A percentile compares a stretch with the other conserved stretches of the same genome.
These are phyloP conservation scores for Talaromyces nanjingensis DNA, from an alignment of 495 filamentous ascomycete genomes.

Conservation along the genomic window DNA sequence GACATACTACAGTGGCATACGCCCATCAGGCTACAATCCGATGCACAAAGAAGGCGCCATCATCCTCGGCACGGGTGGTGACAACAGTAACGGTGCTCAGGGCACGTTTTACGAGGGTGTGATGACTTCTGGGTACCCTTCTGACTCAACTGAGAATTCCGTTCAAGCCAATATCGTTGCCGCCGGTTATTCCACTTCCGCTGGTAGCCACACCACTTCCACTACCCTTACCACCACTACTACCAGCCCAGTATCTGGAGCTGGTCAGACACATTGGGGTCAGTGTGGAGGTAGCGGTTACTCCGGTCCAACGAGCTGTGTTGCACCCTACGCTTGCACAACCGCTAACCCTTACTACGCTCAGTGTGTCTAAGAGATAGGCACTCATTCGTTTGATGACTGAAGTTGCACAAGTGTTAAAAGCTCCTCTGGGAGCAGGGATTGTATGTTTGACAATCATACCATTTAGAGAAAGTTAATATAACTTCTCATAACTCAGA, in stretches of 20 bases:
- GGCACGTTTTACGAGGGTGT: constrained; percentile 57
- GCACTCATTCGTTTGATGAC: too few relatives aligned
- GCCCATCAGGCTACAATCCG: constrained; percentile 50
- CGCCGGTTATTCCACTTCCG: constrained; percentile 39
- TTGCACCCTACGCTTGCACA: constrained; percentile 25
- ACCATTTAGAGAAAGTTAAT: too few relatives aligned
- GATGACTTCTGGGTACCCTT: constrained; percentile 52
- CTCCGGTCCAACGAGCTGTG: constrained; percentile 27
- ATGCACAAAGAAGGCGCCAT: constrained; percentile 57
- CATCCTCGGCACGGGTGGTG: constrained; percentile 51
- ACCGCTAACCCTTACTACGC: neutral
- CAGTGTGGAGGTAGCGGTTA: constrained; percentile 34
- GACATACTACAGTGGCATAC: constrained; percentile 46
- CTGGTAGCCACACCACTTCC: neutral
- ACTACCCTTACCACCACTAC: neutral
- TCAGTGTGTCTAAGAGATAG: neutral
- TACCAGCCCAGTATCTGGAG: neutral
- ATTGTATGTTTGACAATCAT: too few relatives aligned
- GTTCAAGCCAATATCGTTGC: constrained; percentile 54
- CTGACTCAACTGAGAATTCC: constrained; percentile 44
- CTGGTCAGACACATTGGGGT: constrained; percentile 21
- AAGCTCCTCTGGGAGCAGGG: too few relatives aligned
- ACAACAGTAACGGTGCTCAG: constrained; percentile 47
- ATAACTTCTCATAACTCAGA: too few relatives aligned
- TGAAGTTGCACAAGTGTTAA: too few relatives aligned